Conservation (phyloP, 345 rosid genomes). For the Citrus unshiu region DNA sequence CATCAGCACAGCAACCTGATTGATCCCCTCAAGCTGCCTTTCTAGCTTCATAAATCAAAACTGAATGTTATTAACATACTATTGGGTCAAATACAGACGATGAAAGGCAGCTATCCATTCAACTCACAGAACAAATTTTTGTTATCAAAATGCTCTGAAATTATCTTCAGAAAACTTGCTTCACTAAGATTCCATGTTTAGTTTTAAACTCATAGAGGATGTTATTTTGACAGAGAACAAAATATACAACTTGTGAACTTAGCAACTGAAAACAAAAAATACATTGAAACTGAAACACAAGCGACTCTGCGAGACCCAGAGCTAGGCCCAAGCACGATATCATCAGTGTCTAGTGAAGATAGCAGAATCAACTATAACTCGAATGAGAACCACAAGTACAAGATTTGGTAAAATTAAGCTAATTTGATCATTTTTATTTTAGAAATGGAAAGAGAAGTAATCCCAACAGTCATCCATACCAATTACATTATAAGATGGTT, state of each 20-base stretch:
- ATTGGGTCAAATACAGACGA: neutral
- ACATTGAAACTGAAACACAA: neutral
- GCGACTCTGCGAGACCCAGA: neutral
- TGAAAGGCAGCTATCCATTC: neutral
- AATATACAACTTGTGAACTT: neutral
- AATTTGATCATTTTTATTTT: neutral
- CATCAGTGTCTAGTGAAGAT: neutral
- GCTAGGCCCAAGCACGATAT: neutral
- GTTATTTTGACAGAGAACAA: neutral
- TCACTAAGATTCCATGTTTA: neutral
- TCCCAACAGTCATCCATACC: neutral
- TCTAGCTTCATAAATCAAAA: conserved; percentile 79
- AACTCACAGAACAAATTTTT: neutral
- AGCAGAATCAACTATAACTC: neutral
- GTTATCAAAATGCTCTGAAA: neutral
- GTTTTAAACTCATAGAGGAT: neutral
- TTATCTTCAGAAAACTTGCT: neutral
- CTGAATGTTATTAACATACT: conserved; percentile 17
- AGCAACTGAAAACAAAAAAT: neutral
- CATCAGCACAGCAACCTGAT: conserved; percentile 83
- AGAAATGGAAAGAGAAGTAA: neutral
- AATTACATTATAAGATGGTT: neutral
- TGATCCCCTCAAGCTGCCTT: conserved; percentile 85
- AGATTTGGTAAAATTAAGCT: neutral
- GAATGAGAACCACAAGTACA: neutral